Conservation (phyloP, 495 filamentous ascomycete genomes). For the Tuber magnatum region DNA sequence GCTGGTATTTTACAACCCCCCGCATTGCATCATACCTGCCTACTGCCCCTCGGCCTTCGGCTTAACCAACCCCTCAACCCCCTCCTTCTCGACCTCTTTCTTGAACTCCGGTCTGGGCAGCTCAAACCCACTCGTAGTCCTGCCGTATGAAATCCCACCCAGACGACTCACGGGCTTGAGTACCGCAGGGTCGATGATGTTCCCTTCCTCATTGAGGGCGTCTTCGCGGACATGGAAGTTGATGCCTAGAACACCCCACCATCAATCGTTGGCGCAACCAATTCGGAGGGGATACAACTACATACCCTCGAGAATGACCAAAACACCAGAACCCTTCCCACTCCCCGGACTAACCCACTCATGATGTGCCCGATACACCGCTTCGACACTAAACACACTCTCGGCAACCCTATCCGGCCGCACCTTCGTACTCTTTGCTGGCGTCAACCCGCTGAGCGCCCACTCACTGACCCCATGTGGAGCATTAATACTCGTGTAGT, state of each 20-base stretch:
- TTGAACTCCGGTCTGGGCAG: slow-evolving; percentile 64
- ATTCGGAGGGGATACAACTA: neutral
- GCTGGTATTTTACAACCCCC: neutral
- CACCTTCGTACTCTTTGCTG: slow-evolving; percentile 60
- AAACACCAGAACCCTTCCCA: slow-evolving; percentile 66
- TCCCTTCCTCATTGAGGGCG: slow-evolving; percentile 69
- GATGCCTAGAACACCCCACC: slow-evolving; percentile 39
- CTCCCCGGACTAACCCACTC: slow-evolving; percentile 54
- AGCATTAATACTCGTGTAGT: slow-evolving; percentile 66
- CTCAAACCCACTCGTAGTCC: slow-evolving; percentile 66
- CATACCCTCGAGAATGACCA: slow-evolving; percentile 72
- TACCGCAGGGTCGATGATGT: slow-evolving; percentile 60
- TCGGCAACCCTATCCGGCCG: slow-evolving; percentile 68
- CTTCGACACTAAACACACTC: slow-evolving; percentile 74
- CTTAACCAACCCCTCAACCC: slow-evolving; percentile 42
- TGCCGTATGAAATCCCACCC: slow-evolving; percentile 76
- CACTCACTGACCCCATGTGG: slow-evolving; percentile 77
- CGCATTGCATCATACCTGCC: neutral
- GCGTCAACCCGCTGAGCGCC: slow-evolving; percentile 67
- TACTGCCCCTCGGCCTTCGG: slow-evolving; percentile 10
- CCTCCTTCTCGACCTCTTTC: slow-evolving; percentile 46
- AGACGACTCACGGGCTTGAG: slow-evolving; percentile 69
- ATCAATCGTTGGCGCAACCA: neutral
- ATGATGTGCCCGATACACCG: slow-evolving; percentile 54
- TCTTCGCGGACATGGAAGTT: slow-evolving; percentile 87